Conservation (phyloP, 2,329 filamentous ascomycete species). For the Neofusicoccum cordaticola region DNA sequence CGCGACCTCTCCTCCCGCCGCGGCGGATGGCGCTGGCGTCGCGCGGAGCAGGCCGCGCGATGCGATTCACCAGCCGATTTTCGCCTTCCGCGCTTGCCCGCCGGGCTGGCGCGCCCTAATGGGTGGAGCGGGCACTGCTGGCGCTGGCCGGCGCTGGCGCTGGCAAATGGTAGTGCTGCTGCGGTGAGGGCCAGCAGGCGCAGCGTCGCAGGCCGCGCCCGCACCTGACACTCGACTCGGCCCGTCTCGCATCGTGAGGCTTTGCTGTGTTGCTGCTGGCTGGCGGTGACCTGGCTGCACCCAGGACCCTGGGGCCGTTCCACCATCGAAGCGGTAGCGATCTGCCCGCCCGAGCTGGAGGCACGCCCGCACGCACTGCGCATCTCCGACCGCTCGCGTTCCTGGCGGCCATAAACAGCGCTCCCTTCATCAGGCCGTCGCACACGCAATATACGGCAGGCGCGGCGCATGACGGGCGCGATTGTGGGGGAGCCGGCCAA, state of each 20-base stretch:
- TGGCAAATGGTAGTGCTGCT: constrained; percentile 20
- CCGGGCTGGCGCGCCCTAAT: neutral
- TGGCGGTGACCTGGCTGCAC: neutral
- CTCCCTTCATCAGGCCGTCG: constrained; percentile 20
- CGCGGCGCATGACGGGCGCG: constrained; percentile 1
- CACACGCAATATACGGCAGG: constrained; percentile 10
- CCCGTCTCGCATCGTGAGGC: constrained; percentile 9
- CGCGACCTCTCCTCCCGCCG: constrained; percentile 5
- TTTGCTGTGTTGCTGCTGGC: neutral
- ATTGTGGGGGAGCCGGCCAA: constrained; percentile 12
- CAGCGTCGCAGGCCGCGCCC: neutral
- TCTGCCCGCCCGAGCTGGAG: constrained; percentile 1
- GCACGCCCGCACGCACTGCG: neutral
- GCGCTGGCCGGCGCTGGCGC: constrained; percentile 30
- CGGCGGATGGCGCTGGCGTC: neutral
- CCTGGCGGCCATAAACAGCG: constrained; percentile 18
- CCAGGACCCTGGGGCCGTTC: constrained; percentile 1
- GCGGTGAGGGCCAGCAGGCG: constrained; percentile 22
- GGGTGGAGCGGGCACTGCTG: neutral
- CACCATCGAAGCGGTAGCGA: constrained; percentile 1
- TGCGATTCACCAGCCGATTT: constrained; percentile 19
- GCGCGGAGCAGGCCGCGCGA: constrained; percentile 24
- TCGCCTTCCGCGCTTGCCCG: constrained; percentile 34
- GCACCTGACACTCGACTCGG: constrained; percentile 9
- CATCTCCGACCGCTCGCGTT: constrained; percentile 14